Conservation (phyloP, 2,329 filamentous ascomycete species). For the Phaeosphaeria sp. region DNA sequence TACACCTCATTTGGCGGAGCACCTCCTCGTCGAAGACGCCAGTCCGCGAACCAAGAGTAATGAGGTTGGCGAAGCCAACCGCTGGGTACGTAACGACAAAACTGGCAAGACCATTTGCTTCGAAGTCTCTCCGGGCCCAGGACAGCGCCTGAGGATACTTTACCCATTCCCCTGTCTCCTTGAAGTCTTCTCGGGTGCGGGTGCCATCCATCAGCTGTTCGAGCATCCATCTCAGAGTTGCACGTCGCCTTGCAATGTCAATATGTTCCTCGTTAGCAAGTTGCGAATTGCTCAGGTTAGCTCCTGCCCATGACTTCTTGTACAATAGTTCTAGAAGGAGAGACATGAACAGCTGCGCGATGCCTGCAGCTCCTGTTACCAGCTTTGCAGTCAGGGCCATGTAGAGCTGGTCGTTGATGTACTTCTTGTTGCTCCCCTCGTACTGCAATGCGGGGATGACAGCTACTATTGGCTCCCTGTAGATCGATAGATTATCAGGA, state of each 20-base stretch:
- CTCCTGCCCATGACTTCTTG: constrained; percentile 40
- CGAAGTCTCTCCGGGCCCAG: constrained; percentile 38
- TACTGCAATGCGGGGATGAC: constrained; percentile 39
- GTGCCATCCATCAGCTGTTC: constrained; percentile 34
- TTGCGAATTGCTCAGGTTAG: constrained; percentile 9
- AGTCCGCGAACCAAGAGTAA: constrained; percentile 26
- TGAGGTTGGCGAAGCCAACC: constrained; percentile 33
- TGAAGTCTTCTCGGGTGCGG: constrained; percentile 40
- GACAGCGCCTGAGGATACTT: constrained; percentile 32
- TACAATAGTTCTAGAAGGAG: constrained; percentile 33
- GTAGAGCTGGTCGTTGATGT: constrained; percentile 44
- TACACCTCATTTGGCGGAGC: constrained; percentile 14
- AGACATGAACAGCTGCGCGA: constrained; percentile 42
- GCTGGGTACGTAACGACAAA: constrained; percentile 41
- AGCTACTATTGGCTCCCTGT: constrained; percentile 36
- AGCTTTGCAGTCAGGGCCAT: constrained; percentile 39
- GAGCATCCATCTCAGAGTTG: constrained; percentile 39
- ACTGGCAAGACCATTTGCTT: constrained; percentile 32
- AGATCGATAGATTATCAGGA: constrained; percentile 34
- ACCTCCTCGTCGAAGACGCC: constrained; percentile 20
- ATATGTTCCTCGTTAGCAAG: constrained; percentile 14
- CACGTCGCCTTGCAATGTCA: constrained; percentile 24
- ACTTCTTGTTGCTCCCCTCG: constrained; percentile 38
- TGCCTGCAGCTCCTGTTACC: constrained; percentile 35
- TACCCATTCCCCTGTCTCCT: constrained; percentile 38